Percentiles rank a stretch among this genome's conserved stretches.
Conservation (phyloP, 2,329 filamentous ascomycete species). For the Davidsoniella virescens region DNA sequence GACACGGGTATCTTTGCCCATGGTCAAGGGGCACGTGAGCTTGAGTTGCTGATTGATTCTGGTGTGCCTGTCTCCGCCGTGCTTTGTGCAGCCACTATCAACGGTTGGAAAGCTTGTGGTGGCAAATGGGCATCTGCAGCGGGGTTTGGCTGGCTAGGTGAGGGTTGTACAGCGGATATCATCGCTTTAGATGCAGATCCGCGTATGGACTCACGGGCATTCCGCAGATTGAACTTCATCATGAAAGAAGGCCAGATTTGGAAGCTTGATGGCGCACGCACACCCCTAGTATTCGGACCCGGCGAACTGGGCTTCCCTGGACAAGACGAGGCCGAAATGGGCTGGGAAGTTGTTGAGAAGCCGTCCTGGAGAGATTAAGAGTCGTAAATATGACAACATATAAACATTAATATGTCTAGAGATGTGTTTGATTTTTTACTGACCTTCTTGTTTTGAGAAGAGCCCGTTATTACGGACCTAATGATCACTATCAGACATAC, state of each 20-base stretch:
- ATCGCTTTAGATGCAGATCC: conserved; percentile 32
- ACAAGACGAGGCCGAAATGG: conserved; percentile 8
- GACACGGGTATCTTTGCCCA: conserved; percentile 38
- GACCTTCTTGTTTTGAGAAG: too few relatives aligned
- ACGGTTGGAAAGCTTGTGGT: conserved; percentile 40
- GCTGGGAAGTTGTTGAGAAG: conserved; percentile 13
- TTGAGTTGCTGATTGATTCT: conserved; percentile 36
- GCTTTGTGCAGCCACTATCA: conserved; percentile 31
- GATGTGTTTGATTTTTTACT: too few relatives aligned
- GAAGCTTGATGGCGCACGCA: conserved; percentile 22
- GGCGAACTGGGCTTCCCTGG: background rate
- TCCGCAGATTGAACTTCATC: conserved; percentile 35
- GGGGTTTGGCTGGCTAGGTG: conserved; percentile 34
- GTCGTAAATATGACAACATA: background rate
- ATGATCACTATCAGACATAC: too few relatives aligned
- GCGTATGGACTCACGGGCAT: conserved; percentile 22
- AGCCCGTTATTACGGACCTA: too few relatives aligned
- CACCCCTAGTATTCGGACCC: conserved; percentile 9
- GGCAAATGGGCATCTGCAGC: conserved; percentile 25
- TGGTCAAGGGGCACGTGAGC: conserved; percentile 34
- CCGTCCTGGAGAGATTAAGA: conserved; percentile 6
- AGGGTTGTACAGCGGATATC: conserved; percentile 34
- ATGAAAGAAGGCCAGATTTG: conserved; percentile 40
- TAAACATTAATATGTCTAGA: background rate
- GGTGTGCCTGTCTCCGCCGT: conserved; percentile 34